These are phyloP conservation scores for Ramalina intermedia DNA, from an alignment of 495 filamentous ascomycete species.

Conservation along the genomic window DNA sequence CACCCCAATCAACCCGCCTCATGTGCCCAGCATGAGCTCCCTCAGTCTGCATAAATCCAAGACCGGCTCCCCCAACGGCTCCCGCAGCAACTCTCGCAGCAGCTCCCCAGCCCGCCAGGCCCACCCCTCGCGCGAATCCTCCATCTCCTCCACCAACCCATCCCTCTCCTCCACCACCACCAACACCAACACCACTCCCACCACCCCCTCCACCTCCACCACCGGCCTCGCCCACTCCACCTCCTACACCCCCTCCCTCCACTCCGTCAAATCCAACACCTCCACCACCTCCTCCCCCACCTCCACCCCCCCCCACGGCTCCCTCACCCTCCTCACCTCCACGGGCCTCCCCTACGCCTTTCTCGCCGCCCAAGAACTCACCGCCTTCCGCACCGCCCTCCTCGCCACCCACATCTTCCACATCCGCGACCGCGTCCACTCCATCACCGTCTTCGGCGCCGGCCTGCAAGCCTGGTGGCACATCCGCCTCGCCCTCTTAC, in stretches of 20 bases:
- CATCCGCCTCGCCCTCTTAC: slow-evolving; percentile 62
- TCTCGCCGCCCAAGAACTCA: slow-evolving; percentile 73
- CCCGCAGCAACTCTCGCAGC: slow-evolving; percentile 1
- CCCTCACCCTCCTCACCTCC: slow-evolving; percentile 57
- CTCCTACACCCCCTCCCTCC: slow-evolving; percentile 55
- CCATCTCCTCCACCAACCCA: slow-evolving; percentile 4
- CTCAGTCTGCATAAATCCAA: slow-evolving; percentile 3
- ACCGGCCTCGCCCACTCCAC: slow-evolving; percentile 20
- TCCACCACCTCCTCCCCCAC: slow-evolving; percentile 22
- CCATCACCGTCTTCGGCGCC: slow-evolving; percentile 72
- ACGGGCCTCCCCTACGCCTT: slow-evolving; percentile 60
- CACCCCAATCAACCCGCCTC: slow-evolving; percentile 10
- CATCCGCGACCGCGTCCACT: slow-evolving; percentile 53
- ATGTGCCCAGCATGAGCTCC: slow-evolving; percentile 9
- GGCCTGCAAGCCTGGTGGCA: slow-evolving; percentile 93
- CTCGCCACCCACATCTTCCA: slow-evolving; percentile 60
- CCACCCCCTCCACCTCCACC: slow-evolving; percentile 15
- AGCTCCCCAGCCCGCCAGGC: background rate
- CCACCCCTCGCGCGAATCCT: slow-evolving; percentile 2
- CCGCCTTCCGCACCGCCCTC: slow-evolving; percentile 86
- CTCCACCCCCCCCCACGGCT: slow-evolving; percentile 57
- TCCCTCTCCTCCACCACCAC: slow-evolving; percentile 10
- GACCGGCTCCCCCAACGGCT: background rate
- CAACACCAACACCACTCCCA: slow-evolving; percentile 7
- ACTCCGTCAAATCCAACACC: slow-evolving; percentile 49